Percentiles rank a stretch among this genome's conserved stretches.
phyloP scores from a whole-genome alignment of 2,329 filamentous ascomycete genomes.

The Tolypocladium ophioglossoides region DNA sequence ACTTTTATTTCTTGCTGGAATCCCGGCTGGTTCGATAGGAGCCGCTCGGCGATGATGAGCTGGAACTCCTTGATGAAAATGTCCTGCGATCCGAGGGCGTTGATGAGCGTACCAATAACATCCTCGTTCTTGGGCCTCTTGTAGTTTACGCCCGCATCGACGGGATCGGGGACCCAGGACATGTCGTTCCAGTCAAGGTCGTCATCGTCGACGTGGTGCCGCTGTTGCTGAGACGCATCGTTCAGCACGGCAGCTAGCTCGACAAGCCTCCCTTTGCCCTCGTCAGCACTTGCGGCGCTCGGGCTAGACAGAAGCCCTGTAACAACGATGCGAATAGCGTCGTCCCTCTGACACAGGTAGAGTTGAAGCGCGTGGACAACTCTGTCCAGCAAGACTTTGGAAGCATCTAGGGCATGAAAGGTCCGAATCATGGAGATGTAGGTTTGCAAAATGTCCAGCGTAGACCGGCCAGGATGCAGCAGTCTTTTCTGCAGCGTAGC shows the following conservation, averaged over 20 bases:
- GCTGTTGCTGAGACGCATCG: conserved; percentile 44
- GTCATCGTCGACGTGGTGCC: conserved; percentile 46
- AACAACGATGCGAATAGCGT: conserved; percentile 69
- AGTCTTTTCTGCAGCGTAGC: conserved; percentile 54
- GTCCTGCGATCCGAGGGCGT: conserved; percentile 79
- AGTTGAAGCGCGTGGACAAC: conserved; percentile 63
- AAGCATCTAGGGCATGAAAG: conserved; percentile 65
- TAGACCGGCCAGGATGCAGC: conserved; percentile 66
- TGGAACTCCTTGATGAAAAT: conserved; percentile 93
- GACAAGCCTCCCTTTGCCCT: conserved; percentile 41
- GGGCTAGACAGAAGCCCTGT: conserved; percentile 58
- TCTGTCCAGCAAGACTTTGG: conserved; percentile 65
- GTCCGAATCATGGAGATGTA: conserved; percentile 73
- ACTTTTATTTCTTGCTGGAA: conserved; percentile 77
- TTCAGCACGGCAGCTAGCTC: conserved; percentile 59
- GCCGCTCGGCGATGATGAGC: conserved; percentile 72
- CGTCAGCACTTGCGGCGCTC: conserved; percentile 37
- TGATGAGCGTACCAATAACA: conserved; percentile 82
- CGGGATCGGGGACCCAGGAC: conserved; percentile 84
- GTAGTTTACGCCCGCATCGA: conserved; percentile 88
- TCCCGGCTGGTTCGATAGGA: conserved; percentile 54
- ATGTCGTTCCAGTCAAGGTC: conserved; percentile 87
- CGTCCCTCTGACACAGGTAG: conserved; percentile 68
- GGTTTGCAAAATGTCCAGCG: conserved; percentile 62
- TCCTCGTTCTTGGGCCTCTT: conserved; percentile 82